Conservation (phyloP, 768 basidiomycete species). For the Hericium rajendrae region DNA sequence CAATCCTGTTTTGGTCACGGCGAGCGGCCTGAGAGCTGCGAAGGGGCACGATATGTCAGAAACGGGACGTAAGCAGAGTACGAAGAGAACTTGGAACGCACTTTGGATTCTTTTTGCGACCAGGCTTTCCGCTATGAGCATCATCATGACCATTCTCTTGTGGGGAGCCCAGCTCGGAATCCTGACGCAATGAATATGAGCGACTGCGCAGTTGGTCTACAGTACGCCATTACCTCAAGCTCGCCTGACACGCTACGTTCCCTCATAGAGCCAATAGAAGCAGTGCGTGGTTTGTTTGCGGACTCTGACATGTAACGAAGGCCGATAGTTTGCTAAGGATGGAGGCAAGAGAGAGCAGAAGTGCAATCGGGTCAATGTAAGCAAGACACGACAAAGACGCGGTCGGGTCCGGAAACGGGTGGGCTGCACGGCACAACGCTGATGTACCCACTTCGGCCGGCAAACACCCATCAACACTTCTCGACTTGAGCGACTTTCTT, state of each 20-base stretch:
- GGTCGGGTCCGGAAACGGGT: neutral
- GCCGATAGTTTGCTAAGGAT: neutral
- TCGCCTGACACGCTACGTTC: slow-evolving; percentile 62
- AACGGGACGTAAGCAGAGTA: slow-evolving; percentile 19
- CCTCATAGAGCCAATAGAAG: slow-evolving; percentile 23
- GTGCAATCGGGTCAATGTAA: neutral
- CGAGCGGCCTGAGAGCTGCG: slow-evolving; percentile 77
- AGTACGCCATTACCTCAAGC: slow-evolving; percentile 32
- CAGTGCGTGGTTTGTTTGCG: neutral
- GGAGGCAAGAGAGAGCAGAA: no score
- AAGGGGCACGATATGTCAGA: slow-evolving; percentile 8
- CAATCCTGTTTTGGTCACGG: slow-evolving; percentile 85
- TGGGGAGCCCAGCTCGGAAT: slow-evolving; percentile 61
- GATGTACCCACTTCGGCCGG: neutral
- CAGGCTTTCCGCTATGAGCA: slow-evolving; percentile 40
- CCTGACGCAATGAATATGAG: slow-evolving; percentile 24
- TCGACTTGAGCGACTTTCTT: no score
- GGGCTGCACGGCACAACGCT: neutral
- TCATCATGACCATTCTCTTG: slow-evolving; percentile 14
- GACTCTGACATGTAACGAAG: neutral
- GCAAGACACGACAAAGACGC: neutral
- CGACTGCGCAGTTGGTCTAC: no score
- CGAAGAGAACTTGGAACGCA: slow-evolving; percentile 25
- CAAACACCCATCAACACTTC: no score
- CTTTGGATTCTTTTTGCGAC: slow-evolving; percentile 89